Base-by-base conservation (phyloP, 257 asterid genomes). In the Agastache rugosa region DNA sequence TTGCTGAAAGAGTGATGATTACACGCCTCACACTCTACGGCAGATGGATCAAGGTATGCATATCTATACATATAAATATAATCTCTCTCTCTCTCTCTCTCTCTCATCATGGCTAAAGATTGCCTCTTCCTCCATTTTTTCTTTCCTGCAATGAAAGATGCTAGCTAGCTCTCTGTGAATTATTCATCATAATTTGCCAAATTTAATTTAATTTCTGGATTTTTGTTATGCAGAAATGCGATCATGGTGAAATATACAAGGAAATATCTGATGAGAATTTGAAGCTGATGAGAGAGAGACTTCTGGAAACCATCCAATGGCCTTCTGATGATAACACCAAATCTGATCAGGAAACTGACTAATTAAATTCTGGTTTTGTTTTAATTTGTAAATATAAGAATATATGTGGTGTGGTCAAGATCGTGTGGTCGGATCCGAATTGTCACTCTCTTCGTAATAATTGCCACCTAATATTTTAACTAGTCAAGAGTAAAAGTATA, bases 1-100 rank as follows among this genome's bases (percentile, higher is more conserved):
- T 90, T 73, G 95, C 91, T 54, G 93, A 88, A 77, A 82, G 95
- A 85, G 97, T 87, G 77, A 88, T 90, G 96, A 77, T 86, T 55
- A 90, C 96, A 1, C 87, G 94, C 17, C 93, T 90, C 65, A 83
- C 80, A 77, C 81, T 90, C 7, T 90, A 88, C 31, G 84, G 84
- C 5, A 83, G 79, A 79, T 87, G 97, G 95, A 90, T 90, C 47
- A 83, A 88, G 93, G 96, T 90, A 79, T 35, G 20, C 20, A 16
- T 48, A 14, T 31, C 35, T 3, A 31, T 31, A 3, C 35, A 17
- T 53, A 1, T 53, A 6, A n/a, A 2, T 12, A 47, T n/a, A 17
- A 20, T 25, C 37, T 14, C 63, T 25, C 39, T 25, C 37, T 25
- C 63, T 25, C 54, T 29, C 34, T 29, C 34, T 29, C 34, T 29